Base-by-base conservation (phyloP, 768 basidiomycete genomes). In the Mycena kentingensis region DNA sequence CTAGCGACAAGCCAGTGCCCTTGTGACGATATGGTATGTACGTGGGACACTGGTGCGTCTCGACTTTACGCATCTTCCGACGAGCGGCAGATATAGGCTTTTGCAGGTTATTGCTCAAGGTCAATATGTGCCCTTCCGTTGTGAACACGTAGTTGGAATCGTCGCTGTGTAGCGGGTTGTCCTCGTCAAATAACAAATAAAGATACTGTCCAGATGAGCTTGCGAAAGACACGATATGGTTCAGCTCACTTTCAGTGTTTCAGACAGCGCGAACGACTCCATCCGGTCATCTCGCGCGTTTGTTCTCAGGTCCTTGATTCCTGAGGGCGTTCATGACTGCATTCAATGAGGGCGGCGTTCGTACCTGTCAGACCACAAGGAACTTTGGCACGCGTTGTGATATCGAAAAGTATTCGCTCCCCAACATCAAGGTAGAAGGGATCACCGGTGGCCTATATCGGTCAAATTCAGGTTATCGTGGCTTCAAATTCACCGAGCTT, bases 251-350 rank as follows among this genome's bases (percentile, higher is more conserved):
- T 95, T 96, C 41, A 97, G 72, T 1, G 93, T 93, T 71, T 96
- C 95, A 3, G 91, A 93, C 27, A 98, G 76, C n/a, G 84, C 84
- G 67, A 98, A 99, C 4, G 90, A 93, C 68, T 98, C 97, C 97
- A 98, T 98, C 54, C 96, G 82, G 63, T 98, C 93, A 57, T 95
- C 93, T 16, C 81, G 82, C 61, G 83, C 76, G 60, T 91, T 89
- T 26, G 77, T 84, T 35, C 86, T 77, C 2, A 98, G 78, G 68
- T 97, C 89, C 58, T 78, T 75, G 51, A 98, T 84, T 7, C 90
- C 86, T 42, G 41, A 22, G 18, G 26, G 37, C 13, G 19, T 19
- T 25, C 25, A 19, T 11, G 41, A 27, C 12, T 12, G 8, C 25
- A 24, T 5, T 42, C 6, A 27, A 42, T 24, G 19, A 12, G 12